These are phyloP conservation scores for Colletotrichum lupini DNA, from an alignment of 2,329 filamentous ascomycete genomes.

Conservation along the genomic window DNA sequence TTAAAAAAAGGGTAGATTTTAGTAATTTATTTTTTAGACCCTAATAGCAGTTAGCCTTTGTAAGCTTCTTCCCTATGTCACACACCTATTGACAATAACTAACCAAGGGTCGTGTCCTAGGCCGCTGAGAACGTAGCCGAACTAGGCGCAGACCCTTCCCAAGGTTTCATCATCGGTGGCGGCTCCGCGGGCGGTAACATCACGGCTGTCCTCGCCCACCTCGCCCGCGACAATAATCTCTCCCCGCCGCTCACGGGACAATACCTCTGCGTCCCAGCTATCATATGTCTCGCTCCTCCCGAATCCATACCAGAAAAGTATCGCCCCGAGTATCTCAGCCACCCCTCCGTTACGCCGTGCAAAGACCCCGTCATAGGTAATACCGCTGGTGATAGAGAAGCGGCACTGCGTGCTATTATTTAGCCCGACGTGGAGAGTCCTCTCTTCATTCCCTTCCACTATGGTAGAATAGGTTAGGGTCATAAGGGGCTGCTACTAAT, in stretches of 20 bases:
- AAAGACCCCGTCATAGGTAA: slow-evolving; percentile 6
- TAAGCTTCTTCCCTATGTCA: no score
- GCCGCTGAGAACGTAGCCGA: slow-evolving; percentile 30
- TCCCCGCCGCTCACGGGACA: slow-evolving; percentile 54
- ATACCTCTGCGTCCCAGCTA: slow-evolving; percentile 23
- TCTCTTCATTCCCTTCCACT: slow-evolving; percentile 27
- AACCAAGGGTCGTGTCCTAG: not conserved
- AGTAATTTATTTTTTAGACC: no score
- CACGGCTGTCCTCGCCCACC: slow-evolving; percentile 55
- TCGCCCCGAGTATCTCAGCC: slow-evolving; percentile 26
- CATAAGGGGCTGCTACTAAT: slow-evolving; percentile 21
- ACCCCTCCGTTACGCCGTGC: not conserved
- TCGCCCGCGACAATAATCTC: slow-evolving; percentile 49
- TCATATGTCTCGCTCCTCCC: slow-evolving; percentile 15
- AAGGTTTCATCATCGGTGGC: slow-evolving; percentile 62
- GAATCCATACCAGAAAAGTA: slow-evolving; percentile 20
- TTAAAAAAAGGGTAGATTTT: no score
- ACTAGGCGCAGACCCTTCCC: slow-evolving; percentile 52
- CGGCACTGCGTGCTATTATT: not conserved
- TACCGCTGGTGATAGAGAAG: not conserved
- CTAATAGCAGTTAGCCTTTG: no score
- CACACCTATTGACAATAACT: no score
- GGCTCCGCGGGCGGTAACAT: slow-evolving; percentile 63
- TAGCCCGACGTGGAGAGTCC: slow-evolving; percentile 28
- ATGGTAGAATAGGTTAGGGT: not conserved